phyloP scores from a whole-genome alignment of 176 grass and related monocot genomes.

The Triticum timopheevii region DNA sequence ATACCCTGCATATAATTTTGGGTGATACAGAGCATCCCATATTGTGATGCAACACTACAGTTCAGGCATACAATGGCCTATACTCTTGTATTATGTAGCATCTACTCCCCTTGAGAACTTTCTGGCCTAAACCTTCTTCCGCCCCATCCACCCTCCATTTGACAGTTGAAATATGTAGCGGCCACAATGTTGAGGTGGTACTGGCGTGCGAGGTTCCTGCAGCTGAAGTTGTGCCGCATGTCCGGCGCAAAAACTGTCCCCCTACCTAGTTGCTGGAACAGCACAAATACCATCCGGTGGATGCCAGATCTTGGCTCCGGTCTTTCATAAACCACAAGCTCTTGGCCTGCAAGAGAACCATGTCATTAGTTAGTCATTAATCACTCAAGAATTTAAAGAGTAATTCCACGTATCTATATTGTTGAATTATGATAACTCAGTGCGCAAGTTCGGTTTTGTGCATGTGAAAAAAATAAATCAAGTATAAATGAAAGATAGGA shows the following conservation, averaged over 20 bases:
- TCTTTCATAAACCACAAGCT: conserved; percentile 53
- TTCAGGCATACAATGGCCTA: not conserved
- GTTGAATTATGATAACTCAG: no score
- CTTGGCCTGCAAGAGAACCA: conserved; percentile 44
- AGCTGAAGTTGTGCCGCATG: conserved; percentile 55
- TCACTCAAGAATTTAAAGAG: not conserved
- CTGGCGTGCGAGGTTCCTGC: conserved; percentile 42
- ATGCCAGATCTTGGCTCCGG: conserved; percentile 69
- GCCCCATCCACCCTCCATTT: conserved; percentile 58
- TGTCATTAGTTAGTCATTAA: not conserved
- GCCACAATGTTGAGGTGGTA: conserved; percentile 49
- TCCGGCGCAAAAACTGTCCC: conserved; percentile 47
- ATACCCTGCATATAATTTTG: not conserved
- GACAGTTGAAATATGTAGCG: conserved; percentile 69
- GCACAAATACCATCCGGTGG: conserved; percentile 63
- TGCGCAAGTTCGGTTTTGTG: no score
- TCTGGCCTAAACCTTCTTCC: conserved; percentile 48
- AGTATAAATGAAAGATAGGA: no score
- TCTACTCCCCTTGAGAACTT: not conserved
- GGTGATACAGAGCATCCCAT: conserved; percentile 9
- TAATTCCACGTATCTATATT: not conserved
- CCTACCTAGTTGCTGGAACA: conserved; percentile 56
- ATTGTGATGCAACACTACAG: not conserved
- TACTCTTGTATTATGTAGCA: not conserved
- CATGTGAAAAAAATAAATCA: no score